These are phyloP conservation scores for Fusarium kyushuense DNA, from an alignment of 2,329 filamentous ascomycete species.

Conservation along the genomic window DNA sequence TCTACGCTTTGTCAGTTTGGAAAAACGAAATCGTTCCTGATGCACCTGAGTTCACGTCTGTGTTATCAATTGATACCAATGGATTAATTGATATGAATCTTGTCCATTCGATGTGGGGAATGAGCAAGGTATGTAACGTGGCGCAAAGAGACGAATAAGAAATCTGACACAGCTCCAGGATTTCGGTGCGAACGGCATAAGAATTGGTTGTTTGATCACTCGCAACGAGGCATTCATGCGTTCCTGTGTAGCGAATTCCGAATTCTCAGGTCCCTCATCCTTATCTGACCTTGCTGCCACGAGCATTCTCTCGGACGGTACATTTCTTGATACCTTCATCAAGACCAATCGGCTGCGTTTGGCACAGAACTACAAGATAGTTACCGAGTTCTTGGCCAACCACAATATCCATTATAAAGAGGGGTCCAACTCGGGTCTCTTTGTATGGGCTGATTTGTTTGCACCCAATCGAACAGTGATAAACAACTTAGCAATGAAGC, in stretches of 20 bases:
- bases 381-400: neutral
- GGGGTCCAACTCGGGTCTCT: neutral
- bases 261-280: neutral
- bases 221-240: neutral
- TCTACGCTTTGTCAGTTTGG: constrained; percentile 8
- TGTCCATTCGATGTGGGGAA: neutral
- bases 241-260: neutral
- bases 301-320: neutral
- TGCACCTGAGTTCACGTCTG: neutral
- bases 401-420: neutral
- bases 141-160: fast-evolving
- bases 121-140: neutral
- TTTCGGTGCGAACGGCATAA: neutral
- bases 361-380: neutral
- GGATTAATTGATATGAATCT: neutral
- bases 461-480: neutral
- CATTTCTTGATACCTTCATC: fast-evolving
- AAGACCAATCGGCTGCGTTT: neutral
- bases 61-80: fast-evolving
- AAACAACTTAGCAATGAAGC: fast-evolving
- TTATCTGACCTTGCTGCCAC: neutral
- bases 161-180: neutral
- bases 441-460: neutral
- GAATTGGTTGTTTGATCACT: neutral
- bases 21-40: neutral